Conservation (phyloP, 2,329 filamentous ascomycete species). For the Trichoderma sp. region DNA sequence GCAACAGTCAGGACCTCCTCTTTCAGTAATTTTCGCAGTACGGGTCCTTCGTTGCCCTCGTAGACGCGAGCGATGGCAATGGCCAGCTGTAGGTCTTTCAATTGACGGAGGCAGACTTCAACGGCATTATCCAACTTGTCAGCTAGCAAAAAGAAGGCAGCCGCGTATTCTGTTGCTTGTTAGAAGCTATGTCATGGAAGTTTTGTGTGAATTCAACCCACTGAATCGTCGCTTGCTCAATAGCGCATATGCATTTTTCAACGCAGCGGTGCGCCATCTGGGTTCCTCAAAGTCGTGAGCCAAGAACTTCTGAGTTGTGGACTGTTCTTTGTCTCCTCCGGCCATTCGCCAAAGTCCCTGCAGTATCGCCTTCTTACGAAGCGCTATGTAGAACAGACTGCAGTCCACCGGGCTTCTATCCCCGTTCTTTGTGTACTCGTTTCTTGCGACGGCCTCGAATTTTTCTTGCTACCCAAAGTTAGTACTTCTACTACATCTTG, state of each 20-base stretch:
- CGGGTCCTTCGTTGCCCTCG: slow-evolving; percentile 75
- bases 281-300: slow-evolving; percentile 87
- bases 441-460: slow-evolving; percentile 86
- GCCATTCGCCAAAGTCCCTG: slow-evolving; percentile 95
- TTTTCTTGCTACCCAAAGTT: slow-evolving; percentile 48
- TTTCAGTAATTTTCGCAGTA: slow-evolving; percentile 70
- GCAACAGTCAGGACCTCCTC: slow-evolving; percentile 77
- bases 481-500: not conserved
- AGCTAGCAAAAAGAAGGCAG: slow-evolving; percentile 90
- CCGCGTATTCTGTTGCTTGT: slow-evolving; percentile 70
- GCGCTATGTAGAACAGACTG: slow-evolving; percentile 83
- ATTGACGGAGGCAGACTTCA: slow-evolving; percentile 79
- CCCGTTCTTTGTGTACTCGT: slow-evolving; percentile 86
- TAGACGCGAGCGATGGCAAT: slow-evolving; percentile 85
- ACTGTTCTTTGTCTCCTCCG: slow-evolving; percentile 81
- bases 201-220: slow-evolving; percentile 33
- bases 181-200: not conserved
- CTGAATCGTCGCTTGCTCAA: slow-evolving; percentile 86
- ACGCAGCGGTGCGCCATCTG: slow-evolving; percentile 81
- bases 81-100: slow-evolving; percentile 85
- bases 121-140: slow-evolving; percentile 82
- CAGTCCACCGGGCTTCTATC: slow-evolving; percentile 89
- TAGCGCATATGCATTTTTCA: slow-evolving; percentile 95
- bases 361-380: slow-evolving; percentile 86
- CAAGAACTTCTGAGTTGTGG: slow-evolving; percentile 72